These are phyloP conservation scores for Eucalyptus erythrocorys DNA, from an alignment of 345 rosid species.

Conservation along the genomic window DNA sequence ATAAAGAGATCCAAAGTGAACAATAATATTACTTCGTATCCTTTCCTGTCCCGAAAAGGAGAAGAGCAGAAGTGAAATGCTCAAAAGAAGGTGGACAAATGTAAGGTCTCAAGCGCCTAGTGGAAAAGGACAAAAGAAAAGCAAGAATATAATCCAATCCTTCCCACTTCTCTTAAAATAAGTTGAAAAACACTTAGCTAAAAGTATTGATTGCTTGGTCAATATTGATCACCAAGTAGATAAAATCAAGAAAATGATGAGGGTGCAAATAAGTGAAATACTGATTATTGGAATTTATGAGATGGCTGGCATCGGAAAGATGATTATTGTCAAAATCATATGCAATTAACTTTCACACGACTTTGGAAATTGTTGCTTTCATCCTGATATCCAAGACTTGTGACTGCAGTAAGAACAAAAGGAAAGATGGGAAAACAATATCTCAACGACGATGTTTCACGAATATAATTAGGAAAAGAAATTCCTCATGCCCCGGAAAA, in stretches of 20 bases:
- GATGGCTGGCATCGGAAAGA: background rate
- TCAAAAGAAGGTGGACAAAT: background rate
- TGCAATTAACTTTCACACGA: fast-evolving
- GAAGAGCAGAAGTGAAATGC: background rate
- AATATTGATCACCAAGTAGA: fast-evolving
- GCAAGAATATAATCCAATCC: background rate
- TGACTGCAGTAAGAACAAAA: background rate
- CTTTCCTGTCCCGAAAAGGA: background rate
- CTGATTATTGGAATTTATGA: fast-evolving
- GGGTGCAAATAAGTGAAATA: fast-evolving
- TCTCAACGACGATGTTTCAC: too few species aligned
- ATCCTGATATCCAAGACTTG: background rate
- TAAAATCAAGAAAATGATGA: fast-evolving
- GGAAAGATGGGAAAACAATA: too few species aligned
- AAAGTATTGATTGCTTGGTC: fast-evolving
- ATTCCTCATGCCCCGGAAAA: too few species aligned
- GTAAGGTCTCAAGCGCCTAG: background rate
- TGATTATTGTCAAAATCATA: background rate
- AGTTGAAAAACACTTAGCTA: background rate
- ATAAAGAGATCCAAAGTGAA: background rate
- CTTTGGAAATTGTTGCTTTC: background rate
- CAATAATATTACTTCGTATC: fast-evolving
- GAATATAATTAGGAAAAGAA: too few species aligned
- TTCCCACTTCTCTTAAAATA: background rate
- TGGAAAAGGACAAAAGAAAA: background rate